Evolutionary conservation across 805 yeast genomes (phyloP).

Genomic region (Saccharomycopsis javanensis): DNA sequence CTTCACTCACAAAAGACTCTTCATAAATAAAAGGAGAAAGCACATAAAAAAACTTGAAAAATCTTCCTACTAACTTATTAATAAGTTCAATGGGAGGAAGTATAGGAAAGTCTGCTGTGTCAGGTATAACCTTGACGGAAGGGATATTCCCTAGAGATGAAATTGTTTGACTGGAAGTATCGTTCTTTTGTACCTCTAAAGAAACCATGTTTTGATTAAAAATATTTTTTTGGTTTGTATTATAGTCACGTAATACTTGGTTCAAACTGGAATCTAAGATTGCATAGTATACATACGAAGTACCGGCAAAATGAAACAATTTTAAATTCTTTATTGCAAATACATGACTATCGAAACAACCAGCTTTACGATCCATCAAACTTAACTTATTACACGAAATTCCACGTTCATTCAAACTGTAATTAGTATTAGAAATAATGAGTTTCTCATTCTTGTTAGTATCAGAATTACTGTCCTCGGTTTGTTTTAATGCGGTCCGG

Average conservation of each 20-base stretch:
- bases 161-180: neutral
- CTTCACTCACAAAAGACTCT: neutral
- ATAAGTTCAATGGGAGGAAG: neutral
- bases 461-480: neutral
- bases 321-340: neutral
- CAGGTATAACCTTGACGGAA: neutral
- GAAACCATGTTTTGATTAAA: neutral
- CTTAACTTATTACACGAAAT: neutral
- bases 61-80: neutral
- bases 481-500: neutral
- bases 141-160: neutral
- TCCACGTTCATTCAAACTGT: neutral
- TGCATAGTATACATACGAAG: neutral
- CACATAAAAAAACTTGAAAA: neutral
- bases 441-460: neutral
- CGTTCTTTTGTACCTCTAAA: neutral
- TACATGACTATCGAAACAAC: neutral
- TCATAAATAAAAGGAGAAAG: neutral
- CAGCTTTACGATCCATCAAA: neutral
- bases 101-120: neutral
- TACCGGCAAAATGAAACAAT: neutral
- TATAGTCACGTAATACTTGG: neutral
- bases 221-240: neutral
- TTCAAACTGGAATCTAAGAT: neutral
- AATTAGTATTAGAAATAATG: neutral